Evolutionary conservation across 1,139 yeast species (phyloP), one percentile per base, ranked within the genome.

Genomic region (Debaryomyces subglobosus): DNA sequence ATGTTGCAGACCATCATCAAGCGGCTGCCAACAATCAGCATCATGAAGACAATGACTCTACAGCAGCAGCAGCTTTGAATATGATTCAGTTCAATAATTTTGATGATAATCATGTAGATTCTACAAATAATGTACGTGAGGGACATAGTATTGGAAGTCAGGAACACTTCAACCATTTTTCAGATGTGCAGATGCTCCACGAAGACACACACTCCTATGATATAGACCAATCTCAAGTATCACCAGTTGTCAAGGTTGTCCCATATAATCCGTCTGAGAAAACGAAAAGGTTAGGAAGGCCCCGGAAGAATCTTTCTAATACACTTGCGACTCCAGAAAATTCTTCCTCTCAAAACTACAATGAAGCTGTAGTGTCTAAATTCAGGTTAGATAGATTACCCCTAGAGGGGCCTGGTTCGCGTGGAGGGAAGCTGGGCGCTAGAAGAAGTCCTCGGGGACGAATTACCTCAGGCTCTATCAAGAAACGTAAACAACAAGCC

Each of bases 341-440:
- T 35, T 65, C 69, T 2, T 62, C 74, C 1, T 53, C 62, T 7
- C 59, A 64, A 45, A 74, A 74, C 54, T 60, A 62, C 45, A 66
- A 63, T 33, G 67, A 68, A 44, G 61, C 78, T 9, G 61, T 69
- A 25, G 56, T 71, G 32, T 66, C 76, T 44, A 65, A 65, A 53
- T 74, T 74, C 48, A 54, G 78, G 20, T 60, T 74, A 13, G 78
- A 74, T 53, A 56, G 62, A 20, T 58, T 61, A 29, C 79, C 79
- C 0, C 56, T 74, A 0, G 72, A 65, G 48, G 79, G 79, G 0
- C 77, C 78, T 0, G 79, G 79, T 0, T 73, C 78, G 2, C 60
- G 79, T 10, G 79, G 79, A 2, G 79, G 79, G 1, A 65, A 62
- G 45, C 42, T 47, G 12, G 60, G 60, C 2, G 52, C 53, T 1